A percentile compares a stretch with the other conserved stretches of the same genome.
These are phyloP conservation scores for Coriolopsis trogii DNA, from an alignment of 1,284 basidiomycete species.

Conservation along the genomic window DNA sequence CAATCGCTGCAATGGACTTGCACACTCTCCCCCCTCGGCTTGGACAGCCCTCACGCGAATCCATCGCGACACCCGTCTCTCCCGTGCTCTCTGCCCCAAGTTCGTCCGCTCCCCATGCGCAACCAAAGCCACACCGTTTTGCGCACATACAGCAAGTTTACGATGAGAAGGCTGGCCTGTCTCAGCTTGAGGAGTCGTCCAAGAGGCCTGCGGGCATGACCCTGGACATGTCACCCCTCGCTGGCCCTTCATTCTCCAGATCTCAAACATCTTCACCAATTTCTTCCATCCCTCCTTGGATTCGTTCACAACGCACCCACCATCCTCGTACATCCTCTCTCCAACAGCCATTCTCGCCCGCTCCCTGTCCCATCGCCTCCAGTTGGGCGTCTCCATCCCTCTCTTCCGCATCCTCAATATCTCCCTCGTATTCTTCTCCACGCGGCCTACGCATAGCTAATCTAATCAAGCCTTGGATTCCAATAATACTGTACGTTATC, in stretches of 20 bases:
- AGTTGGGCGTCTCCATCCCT: constrained; percentile 30
- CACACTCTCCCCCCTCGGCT: constrained; percentile 25
- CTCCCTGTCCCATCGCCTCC: constrained; percentile 31
- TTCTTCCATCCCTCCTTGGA: constrained; percentile 25
- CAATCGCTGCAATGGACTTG: constrained; percentile 34
- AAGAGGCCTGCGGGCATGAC: constrained; percentile 12
- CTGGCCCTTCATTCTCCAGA: constrained; percentile 15
- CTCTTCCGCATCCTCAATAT: constrained; percentile 28
- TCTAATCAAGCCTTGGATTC: constrained; percentile 68
- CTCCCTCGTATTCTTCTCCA: constrained; percentile 47
- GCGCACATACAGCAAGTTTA: constrained; percentile 24
- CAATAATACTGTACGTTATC: constrained; percentile 67
- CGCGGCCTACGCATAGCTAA: constrained; percentile 56
- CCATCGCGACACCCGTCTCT: constrained; percentile 10
- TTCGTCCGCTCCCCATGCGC: constrained; percentile 12
- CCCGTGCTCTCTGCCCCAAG: constrained; percentile 25
- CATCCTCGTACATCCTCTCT: constrained; percentile 21
- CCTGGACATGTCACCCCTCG: constrained; percentile 14
- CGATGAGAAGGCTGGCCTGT: constrained; percentile 28
- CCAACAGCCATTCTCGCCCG: constrained; percentile 25
- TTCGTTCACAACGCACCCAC: constrained; percentile 20
- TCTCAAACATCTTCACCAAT: constrained; percentile 16
- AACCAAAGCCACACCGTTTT: constrained; percentile 17
- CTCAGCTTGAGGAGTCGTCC: constrained; percentile 17
- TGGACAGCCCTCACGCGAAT: constrained; percentile 27